Conservation (phyloP, 768 basidiomycete genomes). For the Boletus rubroflammeus region DNA sequence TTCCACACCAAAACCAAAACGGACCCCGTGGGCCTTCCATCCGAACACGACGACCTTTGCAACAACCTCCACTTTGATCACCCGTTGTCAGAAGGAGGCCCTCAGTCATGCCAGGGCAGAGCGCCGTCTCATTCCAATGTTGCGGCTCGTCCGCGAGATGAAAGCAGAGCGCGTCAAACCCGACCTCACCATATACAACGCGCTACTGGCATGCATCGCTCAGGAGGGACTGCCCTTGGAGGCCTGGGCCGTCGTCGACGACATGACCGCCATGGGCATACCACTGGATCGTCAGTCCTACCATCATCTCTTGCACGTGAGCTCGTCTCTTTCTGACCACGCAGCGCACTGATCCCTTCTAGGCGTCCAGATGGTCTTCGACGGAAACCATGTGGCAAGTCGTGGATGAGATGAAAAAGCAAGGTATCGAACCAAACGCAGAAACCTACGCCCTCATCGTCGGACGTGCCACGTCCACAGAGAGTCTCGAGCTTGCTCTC, state of each 20-base stretch:
- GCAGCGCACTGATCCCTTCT: conserved; percentile 8
- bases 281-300: conserved; percentile 50
- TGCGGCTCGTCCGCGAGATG: conserved; percentile 53
- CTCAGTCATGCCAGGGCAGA: conserved; percentile 33
- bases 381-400: conserved; percentile 44
- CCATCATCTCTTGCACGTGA: conserved; percentile 59
- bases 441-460: conserved; percentile 55
- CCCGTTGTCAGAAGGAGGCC: conserved; percentile 34
- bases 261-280: conserved; percentile 56
- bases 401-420: conserved; percentile 52
- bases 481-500: conserved; percentile 65
- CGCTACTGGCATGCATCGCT: conserved; percentile 49
- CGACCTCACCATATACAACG: conserved; percentile 52
- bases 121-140: conserved; percentile 36
- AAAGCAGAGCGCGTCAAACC: conserved; percentile 53
- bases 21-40: conserved; percentile 29
- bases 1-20: background rate
- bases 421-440: conserved; percentile 47
- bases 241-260: conserved; percentile 63
- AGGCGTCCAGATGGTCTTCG: conserved; percentile 46
- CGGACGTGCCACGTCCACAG: conserved; percentile 38
- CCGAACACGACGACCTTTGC: conserved; percentile 24
- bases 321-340: conserved; percentile 9
- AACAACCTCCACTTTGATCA: conserved; percentile 22
- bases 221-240: conserved; percentile 43